Evolutionary conservation across 805 yeast species (phyloP).

Genomic region (Lipomyces sp.): DNA sequence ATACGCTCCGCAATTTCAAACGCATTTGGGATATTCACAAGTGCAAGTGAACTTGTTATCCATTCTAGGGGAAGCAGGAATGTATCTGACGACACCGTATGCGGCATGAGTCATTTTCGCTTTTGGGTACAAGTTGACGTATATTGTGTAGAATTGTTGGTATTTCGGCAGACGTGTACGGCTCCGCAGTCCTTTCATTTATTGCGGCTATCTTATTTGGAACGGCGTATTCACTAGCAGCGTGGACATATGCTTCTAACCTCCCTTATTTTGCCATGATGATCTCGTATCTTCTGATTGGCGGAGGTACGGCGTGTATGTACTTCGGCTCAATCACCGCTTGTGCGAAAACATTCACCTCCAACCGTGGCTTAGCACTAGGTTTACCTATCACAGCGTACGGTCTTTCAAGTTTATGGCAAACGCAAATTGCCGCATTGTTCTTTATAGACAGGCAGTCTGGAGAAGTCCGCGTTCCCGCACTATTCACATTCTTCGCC

Average conservation of each 20-base stretch:
- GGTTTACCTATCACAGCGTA: slow-evolving; percentile 87
- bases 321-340: slow-evolving; percentile 45
- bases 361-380: slow-evolving; percentile 74
- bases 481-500: slow-evolving; percentile 36
- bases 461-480: slow-evolving; percentile 34
- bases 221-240: slow-evolving; percentile 37
- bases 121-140: not conserved
- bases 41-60: slow-evolving; percentile 74
- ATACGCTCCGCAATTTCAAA: slow-evolving; percentile 71
- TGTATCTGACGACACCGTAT: slow-evolving; percentile 79
- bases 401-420: slow-evolving; percentile 79
- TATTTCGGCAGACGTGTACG: slow-evolving; percentile 36
- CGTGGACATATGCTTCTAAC: slow-evolving; percentile 28
- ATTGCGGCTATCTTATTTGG: slow-evolving; percentile 33
- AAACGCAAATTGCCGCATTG: slow-evolving; percentile 60
- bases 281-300: slow-evolving; percentile 45
- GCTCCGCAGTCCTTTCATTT: slow-evolving; percentile 36
- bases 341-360: slow-evolving; percentile 40
- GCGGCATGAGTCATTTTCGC: slow-evolving; percentile 1
- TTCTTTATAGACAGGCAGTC: slow-evolving; percentile 45
- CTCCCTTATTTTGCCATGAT: slow-evolving; percentile 39
- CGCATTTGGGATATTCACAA: slow-evolving; percentile 63
- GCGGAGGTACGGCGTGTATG: slow-evolving; percentile 48
- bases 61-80: slow-evolving; percentile 74
- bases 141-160: slow-evolving; percentile 31